Conservation (phyloP, 2,329 filamentous ascomycete species). For the Trichoderma citrinoviride region DNA sequence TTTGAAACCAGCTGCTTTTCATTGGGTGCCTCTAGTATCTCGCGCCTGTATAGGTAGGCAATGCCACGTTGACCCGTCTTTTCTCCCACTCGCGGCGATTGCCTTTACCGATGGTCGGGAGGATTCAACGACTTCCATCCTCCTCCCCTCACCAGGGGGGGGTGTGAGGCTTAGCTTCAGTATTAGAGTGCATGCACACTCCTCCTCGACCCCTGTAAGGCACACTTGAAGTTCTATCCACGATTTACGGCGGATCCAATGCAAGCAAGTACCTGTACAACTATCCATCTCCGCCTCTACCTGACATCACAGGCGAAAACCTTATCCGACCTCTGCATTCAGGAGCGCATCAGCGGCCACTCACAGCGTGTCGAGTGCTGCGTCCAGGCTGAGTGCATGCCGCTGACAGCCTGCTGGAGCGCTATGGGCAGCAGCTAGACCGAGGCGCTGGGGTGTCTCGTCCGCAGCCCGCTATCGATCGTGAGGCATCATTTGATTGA, state of each 20-base stretch:
- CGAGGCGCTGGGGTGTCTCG: constrained; percentile 1
- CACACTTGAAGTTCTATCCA: background rate
- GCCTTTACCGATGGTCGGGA: background rate
- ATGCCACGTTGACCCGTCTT: constrained; percentile 13
- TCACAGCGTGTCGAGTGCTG: no score
- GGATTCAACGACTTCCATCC: background rate
- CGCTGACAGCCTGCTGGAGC: constrained; percentile 3
- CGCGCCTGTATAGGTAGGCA: background rate
- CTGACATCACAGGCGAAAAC: background rate
- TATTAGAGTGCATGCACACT: background rate
- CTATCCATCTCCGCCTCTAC: background rate
- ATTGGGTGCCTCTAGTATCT: background rate
- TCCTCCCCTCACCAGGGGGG: background rate
- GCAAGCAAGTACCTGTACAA: no score
- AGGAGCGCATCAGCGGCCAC: background rate
- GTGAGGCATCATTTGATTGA: constrained; percentile 4
- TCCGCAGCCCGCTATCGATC: constrained; percentile 3
- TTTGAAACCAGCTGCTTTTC: background rate
- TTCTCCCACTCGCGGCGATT: no score
- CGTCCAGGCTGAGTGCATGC: background rate
- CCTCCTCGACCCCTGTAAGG: constrained; percentile 5
- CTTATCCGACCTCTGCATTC: background rate
- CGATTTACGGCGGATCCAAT: no score
- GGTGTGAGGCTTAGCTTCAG: background rate
- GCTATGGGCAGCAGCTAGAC: background rate